Evolutionary conservation across 352 stramenopile genomes (phyloP).

Genomic region (Phytophthora lateralis): DNA sequence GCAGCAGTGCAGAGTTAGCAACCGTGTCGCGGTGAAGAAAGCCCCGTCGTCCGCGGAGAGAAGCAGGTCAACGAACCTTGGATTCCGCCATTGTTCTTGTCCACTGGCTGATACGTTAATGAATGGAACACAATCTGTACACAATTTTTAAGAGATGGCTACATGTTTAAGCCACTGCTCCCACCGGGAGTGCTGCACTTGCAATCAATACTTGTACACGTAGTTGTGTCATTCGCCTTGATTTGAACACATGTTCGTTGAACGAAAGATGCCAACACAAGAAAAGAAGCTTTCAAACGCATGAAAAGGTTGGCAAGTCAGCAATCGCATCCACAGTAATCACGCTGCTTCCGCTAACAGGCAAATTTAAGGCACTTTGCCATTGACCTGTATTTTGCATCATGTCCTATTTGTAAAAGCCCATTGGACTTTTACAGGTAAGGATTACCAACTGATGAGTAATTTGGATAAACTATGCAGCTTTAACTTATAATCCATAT

Average conservation of each 20-base stretch:
- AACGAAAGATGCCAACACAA: no score
- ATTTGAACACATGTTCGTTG: no score
- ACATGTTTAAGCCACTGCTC: no score
- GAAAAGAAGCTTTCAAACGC: no score
- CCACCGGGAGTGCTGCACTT: no score
- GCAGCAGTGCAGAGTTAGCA: not conserved
- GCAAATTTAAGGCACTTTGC: slow-evolving; percentile 83
- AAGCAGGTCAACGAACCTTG: slow-evolving; percentile 12
- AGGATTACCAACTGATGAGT: slow-evolving; percentile 89
- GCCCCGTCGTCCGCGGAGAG: not conserved
- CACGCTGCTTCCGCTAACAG: slow-evolving; percentile 77
- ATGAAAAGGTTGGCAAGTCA: slow-evolving; percentile 47
- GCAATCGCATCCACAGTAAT: slow-evolving; percentile 78
- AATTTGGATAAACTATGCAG: slow-evolving; percentile 14
- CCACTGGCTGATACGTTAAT: slow-evolving; percentile 3
- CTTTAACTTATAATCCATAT: no score
- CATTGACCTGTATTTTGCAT: slow-evolving; percentile 79
- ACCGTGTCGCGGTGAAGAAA: not conserved
- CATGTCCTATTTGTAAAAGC: slow-evolving; percentile 85
- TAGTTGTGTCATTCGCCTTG: no score
- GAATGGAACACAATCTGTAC: no score
- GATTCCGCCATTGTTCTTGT: slow-evolving; percentile 24
- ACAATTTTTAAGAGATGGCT: no score
- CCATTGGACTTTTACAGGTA: slow-evolving; percentile 69
- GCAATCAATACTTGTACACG: no score